phyloP scores from a whole-genome alignment of 2,329 filamentous ascomycete species.

The Raffaelea albimanens region DNA sequence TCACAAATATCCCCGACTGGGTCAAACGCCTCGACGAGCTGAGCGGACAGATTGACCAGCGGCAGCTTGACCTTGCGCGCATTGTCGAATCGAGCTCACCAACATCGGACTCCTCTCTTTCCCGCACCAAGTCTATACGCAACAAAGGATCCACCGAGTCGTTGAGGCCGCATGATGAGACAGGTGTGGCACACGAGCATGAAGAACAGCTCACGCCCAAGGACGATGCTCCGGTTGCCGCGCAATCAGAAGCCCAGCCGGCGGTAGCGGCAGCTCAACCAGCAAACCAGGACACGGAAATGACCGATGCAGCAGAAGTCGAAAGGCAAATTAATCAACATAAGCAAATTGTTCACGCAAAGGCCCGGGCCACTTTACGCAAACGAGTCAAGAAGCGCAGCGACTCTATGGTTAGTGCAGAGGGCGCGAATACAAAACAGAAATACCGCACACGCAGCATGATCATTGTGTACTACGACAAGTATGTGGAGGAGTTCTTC shows the following conservation, averaged over 20 bases:
- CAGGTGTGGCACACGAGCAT: not conserved
- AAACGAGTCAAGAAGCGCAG: slow-evolving; percentile 35
- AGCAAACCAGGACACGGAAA: not conserved
- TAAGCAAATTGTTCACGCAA: slow-evolving; percentile 26
- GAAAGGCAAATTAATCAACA: slow-evolving; percentile 6
- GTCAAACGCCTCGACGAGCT: slow-evolving; percentile 48
- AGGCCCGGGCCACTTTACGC: slow-evolving; percentile 36
- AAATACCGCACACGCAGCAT: slow-evolving; percentile 63
- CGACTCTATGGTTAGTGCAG: slow-evolving; percentile 41
- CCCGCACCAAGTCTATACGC: slow-evolving; percentile 17
- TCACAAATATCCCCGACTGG: slow-evolving; percentile 51
- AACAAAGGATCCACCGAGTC: slow-evolving; percentile 19
- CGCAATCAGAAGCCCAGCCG: not conserved
- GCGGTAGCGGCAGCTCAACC: not conserved
- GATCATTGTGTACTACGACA: slow-evolving; percentile 89
- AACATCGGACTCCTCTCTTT: slow-evolving; percentile 11
- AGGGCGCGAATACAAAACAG: slow-evolving; percentile 36
- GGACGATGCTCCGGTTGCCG: not conserved
- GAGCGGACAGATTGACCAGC: slow-evolving; percentile 49
- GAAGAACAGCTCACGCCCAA: not conserved
- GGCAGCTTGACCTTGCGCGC: slow-evolving; percentile 48
- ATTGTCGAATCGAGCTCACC: slow-evolving; percentile 17
- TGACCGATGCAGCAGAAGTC: not conserved
- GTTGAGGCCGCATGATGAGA: slow-evolving; percentile 16
- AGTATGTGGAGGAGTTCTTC: slow-evolving; percentile 72